A percentile compares a stretch with the other conserved stretches of the same genome.
These are phyloP conservation scores for Pseudopyricularia javanii DNA, from an alignment of 2,329 filamentous ascomycete species.

Conservation along the genomic window DNA sequence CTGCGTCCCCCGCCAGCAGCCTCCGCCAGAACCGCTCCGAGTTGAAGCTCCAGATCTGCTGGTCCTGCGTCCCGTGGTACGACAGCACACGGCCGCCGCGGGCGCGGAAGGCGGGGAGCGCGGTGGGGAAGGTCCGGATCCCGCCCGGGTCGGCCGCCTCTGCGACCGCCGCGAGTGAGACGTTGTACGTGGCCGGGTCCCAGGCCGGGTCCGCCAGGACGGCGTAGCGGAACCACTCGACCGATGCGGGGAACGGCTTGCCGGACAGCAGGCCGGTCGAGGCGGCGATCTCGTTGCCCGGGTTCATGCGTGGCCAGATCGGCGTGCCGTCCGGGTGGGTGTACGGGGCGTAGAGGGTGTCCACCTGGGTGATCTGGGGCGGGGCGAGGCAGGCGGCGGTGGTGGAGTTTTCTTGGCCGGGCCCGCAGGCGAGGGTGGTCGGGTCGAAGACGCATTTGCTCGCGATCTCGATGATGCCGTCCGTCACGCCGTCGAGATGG, in stretches of 20 bases:
- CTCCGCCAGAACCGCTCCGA: constrained; percentile 20
- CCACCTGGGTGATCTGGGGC: constrained; percentile 22
- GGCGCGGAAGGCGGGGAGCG: constrained; percentile 23
- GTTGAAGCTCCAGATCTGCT: constrained; percentile 22
- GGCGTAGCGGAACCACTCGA: constrained; percentile 34
- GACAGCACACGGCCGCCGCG: constrained; percentile 29
- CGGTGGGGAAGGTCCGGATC: constrained; percentile 17
- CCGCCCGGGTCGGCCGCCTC: constrained; percentile 5
- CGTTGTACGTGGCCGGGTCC: constrained; percentile 23
- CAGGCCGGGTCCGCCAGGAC: constrained; percentile 26
- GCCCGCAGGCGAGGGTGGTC: constrained; percentile 9
- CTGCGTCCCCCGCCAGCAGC: constrained; percentile 12
- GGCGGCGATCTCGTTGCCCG: constrained; percentile 31
- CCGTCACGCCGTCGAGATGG: constrained; percentile 30
- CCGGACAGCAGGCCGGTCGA: constrained; percentile 21
- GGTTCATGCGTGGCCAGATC: constrained; percentile 29
- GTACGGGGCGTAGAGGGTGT: constrained; percentile 12
- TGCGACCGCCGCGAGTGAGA: constrained; percentile 18
- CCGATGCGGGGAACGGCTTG: constrained; percentile 25
- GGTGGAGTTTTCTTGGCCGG: constrained; percentile 10
- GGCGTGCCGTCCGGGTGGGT: constrained; percentile 19
- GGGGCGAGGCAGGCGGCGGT: too few species aligned
- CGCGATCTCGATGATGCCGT: constrained; percentile 36
- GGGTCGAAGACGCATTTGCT: constrained; percentile 29
- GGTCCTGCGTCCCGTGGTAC: constrained; percentile 32